These are phyloP conservation scores for Anastatica hierochuntica DNA, from an alignment of 345 rosid genomes.

Conservation along the genomic window DNA sequence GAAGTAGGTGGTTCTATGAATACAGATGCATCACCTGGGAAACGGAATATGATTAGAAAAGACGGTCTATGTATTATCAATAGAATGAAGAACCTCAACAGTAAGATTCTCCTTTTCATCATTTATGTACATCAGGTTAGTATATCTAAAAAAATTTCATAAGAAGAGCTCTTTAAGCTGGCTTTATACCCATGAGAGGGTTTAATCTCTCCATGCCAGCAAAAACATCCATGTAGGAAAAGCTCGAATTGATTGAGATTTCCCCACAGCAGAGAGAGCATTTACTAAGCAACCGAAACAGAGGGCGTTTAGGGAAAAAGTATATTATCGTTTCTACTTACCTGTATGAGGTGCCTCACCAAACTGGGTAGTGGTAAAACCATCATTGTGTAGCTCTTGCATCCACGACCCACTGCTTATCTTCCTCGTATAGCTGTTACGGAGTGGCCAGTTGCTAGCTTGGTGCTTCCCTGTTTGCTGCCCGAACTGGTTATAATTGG, in stretches of 20 bases:
- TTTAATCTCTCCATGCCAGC: too few relatives aligned
- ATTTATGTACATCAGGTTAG: too few relatives aligned
- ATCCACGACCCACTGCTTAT: too few relatives aligned
- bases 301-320: background rate
- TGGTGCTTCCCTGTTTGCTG: slow-evolving; percentile 20
- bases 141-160: too few relatives aligned
- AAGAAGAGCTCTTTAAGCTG: too few relatives aligned
- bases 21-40: slow-evolving; percentile 14
- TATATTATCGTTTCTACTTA: background rate
- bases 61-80: background rate
- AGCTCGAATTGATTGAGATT: too few relatives aligned
- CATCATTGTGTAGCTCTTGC: slow-evolving; percentile 29
- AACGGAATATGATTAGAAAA: background rate
- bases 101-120: too few relatives aligned
- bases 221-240: too few relatives aligned
- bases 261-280: too few relatives aligned
- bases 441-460: slow-evolving; percentile 28
- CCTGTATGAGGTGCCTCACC: slow-evolving; percentile 2
- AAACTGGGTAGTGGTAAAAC: too few relatives aligned
- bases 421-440: slow-evolving; percentile 16
- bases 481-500: slow-evolving; percentile 26
- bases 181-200: too few relatives aligned
- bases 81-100: background rate
- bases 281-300: background rate
- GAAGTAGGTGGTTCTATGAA: slow-evolving; percentile 4